A percentile compares a stretch with the other conserved stretches of the same genome.
phyloP scores from a whole-genome alignment of 805 yeast species.

The Ogataea philodendri region DNA sequence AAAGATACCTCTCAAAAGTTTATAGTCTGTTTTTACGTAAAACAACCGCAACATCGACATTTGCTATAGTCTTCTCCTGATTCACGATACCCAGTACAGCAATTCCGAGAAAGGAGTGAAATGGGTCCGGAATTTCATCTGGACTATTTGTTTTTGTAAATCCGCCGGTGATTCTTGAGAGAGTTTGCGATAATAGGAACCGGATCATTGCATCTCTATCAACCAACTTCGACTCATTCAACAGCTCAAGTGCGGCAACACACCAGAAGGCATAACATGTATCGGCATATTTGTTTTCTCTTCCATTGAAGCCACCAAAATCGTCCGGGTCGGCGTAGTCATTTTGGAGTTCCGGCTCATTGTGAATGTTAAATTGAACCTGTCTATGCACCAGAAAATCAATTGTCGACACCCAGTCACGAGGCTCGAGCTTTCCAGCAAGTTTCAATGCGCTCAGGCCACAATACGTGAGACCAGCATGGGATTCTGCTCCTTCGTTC shows the following conservation, averaged over 20 bases:
- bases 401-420: conserved; percentile 40
- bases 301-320: conserved; percentile 80
- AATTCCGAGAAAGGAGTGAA: conserved; percentile 62
- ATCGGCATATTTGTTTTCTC: conserved; percentile 81
- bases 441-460: conserved; percentile 63
- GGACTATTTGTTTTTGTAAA: conserved; percentile 61
- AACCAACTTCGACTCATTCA: conserved; percentile 35
- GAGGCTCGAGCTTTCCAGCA: conserved; percentile 29
- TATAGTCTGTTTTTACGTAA: conserved; percentile 13
- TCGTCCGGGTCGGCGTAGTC: conserved; percentile 45
- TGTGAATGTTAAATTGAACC: conserved; percentile 38
- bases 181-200: conserved; percentile 56
- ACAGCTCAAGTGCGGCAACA: conserved; percentile 51
- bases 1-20: conserved; percentile 1
- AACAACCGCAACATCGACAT: conserved; percentile 25
- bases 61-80: too few relatives aligned
- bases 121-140: conserved; percentile 61
- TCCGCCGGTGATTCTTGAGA: conserved; percentile 68
- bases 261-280: conserved; percentile 91
- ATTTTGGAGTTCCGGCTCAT: conserved; percentile 28
- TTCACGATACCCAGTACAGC: conserved; percentile 47
- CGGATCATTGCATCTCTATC: conserved; percentile 36
- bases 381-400: conserved; percentile 69
- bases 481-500: conserved; percentile 54
- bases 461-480: conserved; percentile 86